Base-by-base conservation (phyloP, 2,329 filamentous ascomycete species). In the Lanzia echinophila region DNA sequence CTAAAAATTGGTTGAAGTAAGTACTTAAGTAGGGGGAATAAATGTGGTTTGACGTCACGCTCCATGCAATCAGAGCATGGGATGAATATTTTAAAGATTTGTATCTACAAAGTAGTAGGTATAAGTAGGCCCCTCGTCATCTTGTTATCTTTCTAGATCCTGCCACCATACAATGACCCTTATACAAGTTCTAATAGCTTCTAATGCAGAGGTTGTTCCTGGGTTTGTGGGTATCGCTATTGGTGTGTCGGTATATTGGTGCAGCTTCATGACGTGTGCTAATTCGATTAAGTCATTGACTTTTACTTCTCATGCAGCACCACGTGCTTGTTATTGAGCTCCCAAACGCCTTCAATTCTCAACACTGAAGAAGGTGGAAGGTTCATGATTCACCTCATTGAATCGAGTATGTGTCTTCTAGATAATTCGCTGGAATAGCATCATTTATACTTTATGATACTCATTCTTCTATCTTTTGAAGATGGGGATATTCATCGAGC, bases 401-500 rank as follows among this genome's bases (percentile, higher is more conserved):
- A 28, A 11, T 41, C 38, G 2, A 5, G 17, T 20, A 10, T n/a
- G 17, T 20, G n/a, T 8, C n/a, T 17, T 17, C 19, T 11, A 12
- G 11, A 22, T 41, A 12, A 41, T 10, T 20, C 19, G 38, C 38
- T 20, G 19, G 38, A 41, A 17, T 10, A 20, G 17, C 8, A 41
- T 11, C 10, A 22, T 17, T 19, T 22, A n/a, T 20, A 20, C 17
- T 41, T 20, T 10, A 41, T 41, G 17, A 17, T 41, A 19, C 22
- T 17, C 10, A 19, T 8, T 11, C 34, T 39, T 48, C 24, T 31
- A 53, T 19, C 36, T 32, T 19, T n/a, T n/a, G 20, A 44, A 43
- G 15, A 3, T 6, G 12, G 22, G n/a, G 10, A 19, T 13, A 34
- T 15, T 65, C 55, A 63, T 54, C 59, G 56, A 17, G 10, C 51